A percentile compares a stretch with the other conserved stretches of the same genome.
Evolutionary conservation across 2,329 filamentous ascomycete genomes (phyloP).

Genomic region (Monosporascus sp.): DNA sequence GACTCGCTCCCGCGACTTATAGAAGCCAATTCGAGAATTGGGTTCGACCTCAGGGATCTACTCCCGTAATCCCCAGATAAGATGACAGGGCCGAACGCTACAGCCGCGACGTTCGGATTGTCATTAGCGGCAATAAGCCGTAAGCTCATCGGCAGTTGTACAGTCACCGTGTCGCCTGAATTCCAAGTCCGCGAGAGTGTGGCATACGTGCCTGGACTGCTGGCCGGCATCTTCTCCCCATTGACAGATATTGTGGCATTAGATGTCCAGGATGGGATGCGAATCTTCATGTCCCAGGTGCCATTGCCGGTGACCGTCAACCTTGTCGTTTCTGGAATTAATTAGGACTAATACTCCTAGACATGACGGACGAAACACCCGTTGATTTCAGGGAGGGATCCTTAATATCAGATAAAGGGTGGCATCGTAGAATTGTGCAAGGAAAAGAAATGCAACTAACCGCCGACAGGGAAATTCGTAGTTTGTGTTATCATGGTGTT

Average conservation of each 20-base stretch:
- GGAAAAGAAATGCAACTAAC: not conserved
- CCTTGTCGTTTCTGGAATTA: constrained; percentile 27
- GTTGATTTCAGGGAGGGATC: too few species aligned
- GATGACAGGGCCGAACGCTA: constrained; percentile 42
- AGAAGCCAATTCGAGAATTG: constrained; percentile 25
- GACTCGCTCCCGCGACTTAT: constrained; percentile 17
- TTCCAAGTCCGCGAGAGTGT: constrained; percentile 36
- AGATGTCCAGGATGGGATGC: constrained; percentile 42
- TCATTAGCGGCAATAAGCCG: constrained; percentile 42
- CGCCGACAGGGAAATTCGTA: constrained; percentile 36
- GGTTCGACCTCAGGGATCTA: constrained; percentile 16
- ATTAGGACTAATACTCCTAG: too few species aligned
- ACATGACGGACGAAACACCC: too few species aligned
- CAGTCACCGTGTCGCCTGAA: constrained; percentile 35
- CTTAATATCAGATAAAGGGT: too few species aligned
- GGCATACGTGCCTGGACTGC: constrained; percentile 35
- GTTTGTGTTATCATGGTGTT: constrained; percentile 36
- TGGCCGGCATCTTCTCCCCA: constrained; percentile 21
- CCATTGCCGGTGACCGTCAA: constrained; percentile 31
- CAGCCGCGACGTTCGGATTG: constrained; percentile 34
- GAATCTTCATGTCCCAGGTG: constrained; percentile 30
- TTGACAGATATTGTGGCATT: constrained; percentile 37
- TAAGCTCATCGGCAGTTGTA: constrained; percentile 42
- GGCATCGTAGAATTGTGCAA: not conserved
- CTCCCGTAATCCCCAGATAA: constrained; percentile 41